Evolutionary conservation across 1,284 basidiomycete species (phyloP).

Genomic region (Microbotryomycetes sp.): DNA sequence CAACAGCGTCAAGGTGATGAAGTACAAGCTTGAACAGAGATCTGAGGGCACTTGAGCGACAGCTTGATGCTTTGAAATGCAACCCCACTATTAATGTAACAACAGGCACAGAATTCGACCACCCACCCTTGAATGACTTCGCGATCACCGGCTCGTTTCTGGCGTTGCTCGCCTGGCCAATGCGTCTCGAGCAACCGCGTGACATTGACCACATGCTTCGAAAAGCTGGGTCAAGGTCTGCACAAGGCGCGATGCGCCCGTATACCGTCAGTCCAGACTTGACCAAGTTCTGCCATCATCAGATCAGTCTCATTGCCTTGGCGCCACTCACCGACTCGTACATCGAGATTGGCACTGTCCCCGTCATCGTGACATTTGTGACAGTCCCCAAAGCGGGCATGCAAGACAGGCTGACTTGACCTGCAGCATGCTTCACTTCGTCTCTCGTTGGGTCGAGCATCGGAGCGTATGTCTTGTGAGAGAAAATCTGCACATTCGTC

Average conservation of each 20-base stretch:
- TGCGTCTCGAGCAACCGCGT: slow-evolving; percentile 63
- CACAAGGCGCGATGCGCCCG: neutral
- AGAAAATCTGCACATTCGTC: slow-evolving; percentile 10
- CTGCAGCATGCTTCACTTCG: slow-evolving; percentile 55
- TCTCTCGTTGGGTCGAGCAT: slow-evolving; percentile 71
- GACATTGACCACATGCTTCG: slow-evolving; percentile 62
- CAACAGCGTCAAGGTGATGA: slow-evolving; percentile 1
- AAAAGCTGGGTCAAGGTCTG: slow-evolving; percentile 64
- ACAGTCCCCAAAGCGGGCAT: slow-evolving; percentile 86
- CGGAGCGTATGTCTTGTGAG: slow-evolving; percentile 14
- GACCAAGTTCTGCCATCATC: too few relatives aligned
- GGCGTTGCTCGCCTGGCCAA: slow-evolving; percentile 39
- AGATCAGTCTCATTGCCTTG: too few relatives aligned
- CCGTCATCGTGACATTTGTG: slow-evolving; percentile 73
- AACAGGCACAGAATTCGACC: neutral
- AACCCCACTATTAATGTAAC: neutral
- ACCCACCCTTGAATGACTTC: neutral
- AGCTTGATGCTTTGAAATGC: neutral
- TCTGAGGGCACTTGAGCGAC: neutral
- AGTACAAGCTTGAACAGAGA: slow-evolving; percentile 8
- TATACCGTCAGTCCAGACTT: too few relatives aligned
- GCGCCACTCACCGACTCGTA: slow-evolving; percentile 51
- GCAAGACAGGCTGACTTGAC: slow-evolving; percentile 65
- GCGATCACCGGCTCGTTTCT: too few relatives aligned
- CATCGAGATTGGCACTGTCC: slow-evolving; percentile 53